phyloP scores from a whole-genome alignment of 768 basidiomycete species.

The Kwoniella sp. region DNA sequence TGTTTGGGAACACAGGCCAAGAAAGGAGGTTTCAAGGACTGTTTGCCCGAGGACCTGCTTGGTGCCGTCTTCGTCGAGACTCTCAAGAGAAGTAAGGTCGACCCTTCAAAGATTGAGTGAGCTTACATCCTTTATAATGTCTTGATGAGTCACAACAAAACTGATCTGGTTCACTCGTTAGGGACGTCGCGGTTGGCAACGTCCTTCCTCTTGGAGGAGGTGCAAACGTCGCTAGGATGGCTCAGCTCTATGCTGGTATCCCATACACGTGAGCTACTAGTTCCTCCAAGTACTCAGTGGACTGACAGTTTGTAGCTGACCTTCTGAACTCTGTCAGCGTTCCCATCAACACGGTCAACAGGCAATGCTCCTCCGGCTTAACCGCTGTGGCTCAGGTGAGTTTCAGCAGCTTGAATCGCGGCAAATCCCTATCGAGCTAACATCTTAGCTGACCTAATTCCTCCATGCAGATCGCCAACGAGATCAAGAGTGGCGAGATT shows the following conservation, averaged over 20 bases:
- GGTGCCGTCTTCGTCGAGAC: slow-evolving; percentile 75
- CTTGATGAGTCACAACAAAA: not conserved
- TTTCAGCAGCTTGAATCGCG: too few species aligned
- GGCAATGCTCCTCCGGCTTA: slow-evolving; percentile 90
- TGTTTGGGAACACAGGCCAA: slow-evolving; percentile 56
- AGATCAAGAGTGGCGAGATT: slow-evolving; percentile 79
- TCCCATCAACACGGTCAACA: slow-evolving; percentile 87
- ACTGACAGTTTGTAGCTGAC: not conserved
- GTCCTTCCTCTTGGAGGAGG: slow-evolving; percentile 58
- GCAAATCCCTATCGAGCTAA: not conserved
- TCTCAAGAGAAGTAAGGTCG: slow-evolving; percentile 45
- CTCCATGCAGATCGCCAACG: slow-evolving; percentile 68
- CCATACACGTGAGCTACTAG: slow-evolving; percentile 66
- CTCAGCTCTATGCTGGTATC: slow-evolving; percentile 84
- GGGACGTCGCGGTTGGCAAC: slow-evolving; percentile 73
- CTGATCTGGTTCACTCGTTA: slow-evolving; percentile 42
- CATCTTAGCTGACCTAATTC: not conserved
- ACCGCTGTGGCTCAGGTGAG: slow-evolving; percentile 75
- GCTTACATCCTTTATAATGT: slow-evolving; percentile 16
- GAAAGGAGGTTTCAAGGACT: slow-evolving; percentile 91
- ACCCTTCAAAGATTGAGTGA: slow-evolving; percentile 54
- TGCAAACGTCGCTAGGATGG: slow-evolving; percentile 71
- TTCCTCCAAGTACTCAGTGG: not conserved
- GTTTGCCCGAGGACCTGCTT: slow-evolving; percentile 82
- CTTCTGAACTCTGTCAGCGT: slow-evolving; percentile 56